These are phyloP conservation scores for Mycena pura DNA, from an alignment of 768 basidiomycete genomes.

Conservation along the genomic window DNA sequence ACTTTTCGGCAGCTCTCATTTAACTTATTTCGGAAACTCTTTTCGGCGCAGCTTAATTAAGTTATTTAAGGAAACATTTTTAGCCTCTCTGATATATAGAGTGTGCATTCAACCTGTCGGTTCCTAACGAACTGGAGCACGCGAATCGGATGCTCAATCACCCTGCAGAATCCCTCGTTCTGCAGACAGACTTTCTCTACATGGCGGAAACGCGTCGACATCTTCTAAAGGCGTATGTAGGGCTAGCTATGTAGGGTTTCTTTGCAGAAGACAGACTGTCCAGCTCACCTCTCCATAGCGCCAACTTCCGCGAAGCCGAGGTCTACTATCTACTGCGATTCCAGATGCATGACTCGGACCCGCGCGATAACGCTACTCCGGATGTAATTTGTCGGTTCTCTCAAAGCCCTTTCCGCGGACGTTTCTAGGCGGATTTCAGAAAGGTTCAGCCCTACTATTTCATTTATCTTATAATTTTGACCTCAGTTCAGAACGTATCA, in stretches of 20 bases:
- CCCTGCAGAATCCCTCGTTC: constrained; percentile 90
- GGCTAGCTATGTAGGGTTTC: no score
- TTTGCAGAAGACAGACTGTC: neutral
- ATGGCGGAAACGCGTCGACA: constrained; percentile 96
- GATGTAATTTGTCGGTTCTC: constrained; percentile 91
- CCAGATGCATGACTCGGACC: constrained; percentile 95
- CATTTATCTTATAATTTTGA: neutral
- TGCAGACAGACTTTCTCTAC: constrained; percentile 89
- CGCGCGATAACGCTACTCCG: constrained; percentile 98
- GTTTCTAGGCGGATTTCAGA: constrained; percentile 77
- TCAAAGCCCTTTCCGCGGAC: constrained; percentile 81
- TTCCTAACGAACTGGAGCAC: constrained; percentile 91
- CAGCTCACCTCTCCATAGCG: constrained; percentile 54
- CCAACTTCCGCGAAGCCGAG: constrained; percentile 90
- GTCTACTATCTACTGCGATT: constrained; percentile 95
- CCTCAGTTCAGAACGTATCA: constrained; percentile 67
- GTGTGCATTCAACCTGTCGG: no score
- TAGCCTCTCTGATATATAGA: no score
- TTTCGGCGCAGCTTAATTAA: no score
- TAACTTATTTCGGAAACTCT: no score
- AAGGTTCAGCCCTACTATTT: constrained; percentile 52
- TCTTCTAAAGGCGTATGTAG: constrained; percentile 87
- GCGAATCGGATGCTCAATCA: constrained; percentile 94
- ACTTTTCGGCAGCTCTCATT: no score
- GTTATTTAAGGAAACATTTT: no score